Base-by-base conservation (phyloP, 805 yeast species). In the Yarrowia yakushimensis region DNA sequence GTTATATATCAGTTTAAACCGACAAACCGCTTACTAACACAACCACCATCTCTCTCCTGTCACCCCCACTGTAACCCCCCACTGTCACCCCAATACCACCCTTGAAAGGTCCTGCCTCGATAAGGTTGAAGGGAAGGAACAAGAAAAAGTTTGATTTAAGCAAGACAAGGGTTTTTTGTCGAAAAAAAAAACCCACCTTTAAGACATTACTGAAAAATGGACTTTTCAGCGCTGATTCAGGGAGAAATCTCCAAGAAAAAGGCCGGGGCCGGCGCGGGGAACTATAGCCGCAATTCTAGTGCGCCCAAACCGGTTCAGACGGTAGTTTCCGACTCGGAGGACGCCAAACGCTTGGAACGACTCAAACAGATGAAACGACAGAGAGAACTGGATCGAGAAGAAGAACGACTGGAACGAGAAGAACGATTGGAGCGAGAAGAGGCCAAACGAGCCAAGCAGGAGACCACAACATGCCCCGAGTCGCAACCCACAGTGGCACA, bases 301-400 rank as follows among this genome's bases (percentile, higher is more conserved):
- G 59, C 59, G 3, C 33, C 30, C 17, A 52, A 52, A 13, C 20
- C 23, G 6, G 23, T 43, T 1, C 50, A 27, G 6, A 25, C 30
- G n/a, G 30, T 22, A 13, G 20, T 15, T 7, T 20, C 39, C 41
- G 55, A 36, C 33, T 34, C 42, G 20, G 46, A 63, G 36, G 41
- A 41, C 36, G 37, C 30, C 23, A 63, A 48, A 13, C 25, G 39
- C 18, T 55, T 41, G 22, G 62, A 62, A 30, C 62, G 62, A 37
- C 45, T 67, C 60, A 23, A 66, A 65, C 48, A 67, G 64, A 20
- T 69, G 69, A 13, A 70, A 65, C n/a, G 72, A 34, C 55, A 60
- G 63, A 23, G 43, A 55, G 61, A 39, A 20, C 28, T 27, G 8
- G 61, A 37, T 39, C 20, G 48, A 7, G 48, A 41, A 22, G 39